phyloP scores from a whole-genome alignment of 164 flowering plant species.

The Liriodendron chinense region DNA sequence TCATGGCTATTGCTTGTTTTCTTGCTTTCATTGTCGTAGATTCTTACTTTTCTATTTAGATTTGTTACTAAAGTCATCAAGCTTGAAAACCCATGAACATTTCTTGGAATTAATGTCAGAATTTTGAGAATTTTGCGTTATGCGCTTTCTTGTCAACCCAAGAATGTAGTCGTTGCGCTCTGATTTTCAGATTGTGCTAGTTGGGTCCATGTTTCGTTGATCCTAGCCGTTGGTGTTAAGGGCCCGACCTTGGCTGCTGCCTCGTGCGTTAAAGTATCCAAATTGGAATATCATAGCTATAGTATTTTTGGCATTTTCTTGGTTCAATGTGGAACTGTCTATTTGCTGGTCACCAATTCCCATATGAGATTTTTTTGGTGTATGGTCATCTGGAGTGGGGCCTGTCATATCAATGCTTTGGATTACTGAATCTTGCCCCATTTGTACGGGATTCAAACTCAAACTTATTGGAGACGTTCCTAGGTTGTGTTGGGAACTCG shows the following conservation, averaged over 20 bases:
- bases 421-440: neutral
- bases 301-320: neutral
- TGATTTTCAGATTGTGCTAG: too few relatives aligned
- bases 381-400: neutral
- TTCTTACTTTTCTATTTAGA: neutral
- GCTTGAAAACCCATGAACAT: conserved; percentile 5
- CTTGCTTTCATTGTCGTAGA: conserved; percentile 5
- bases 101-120: neutral
- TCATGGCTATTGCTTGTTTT: neutral
- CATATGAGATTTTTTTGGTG: neutral
- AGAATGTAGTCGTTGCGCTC: too few relatives aligned
- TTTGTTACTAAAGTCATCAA: neutral
- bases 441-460: neutral
- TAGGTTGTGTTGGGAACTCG: too few relatives aligned
- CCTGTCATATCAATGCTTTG: neutral
- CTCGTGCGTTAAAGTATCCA: neutral
- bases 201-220: too few relatives aligned
- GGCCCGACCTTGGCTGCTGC: neutral
- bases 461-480: too few relatives aligned
- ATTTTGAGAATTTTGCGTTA: neutral
- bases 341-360: neutral
- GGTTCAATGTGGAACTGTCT: neutral
- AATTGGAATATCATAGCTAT: neutral
- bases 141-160: neutral
- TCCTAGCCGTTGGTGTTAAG: too few relatives aligned